These are phyloP conservation scores for Epithele typhae DNA, from an alignment of 768 basidiomycete species.

Conservation along the genomic window DNA sequence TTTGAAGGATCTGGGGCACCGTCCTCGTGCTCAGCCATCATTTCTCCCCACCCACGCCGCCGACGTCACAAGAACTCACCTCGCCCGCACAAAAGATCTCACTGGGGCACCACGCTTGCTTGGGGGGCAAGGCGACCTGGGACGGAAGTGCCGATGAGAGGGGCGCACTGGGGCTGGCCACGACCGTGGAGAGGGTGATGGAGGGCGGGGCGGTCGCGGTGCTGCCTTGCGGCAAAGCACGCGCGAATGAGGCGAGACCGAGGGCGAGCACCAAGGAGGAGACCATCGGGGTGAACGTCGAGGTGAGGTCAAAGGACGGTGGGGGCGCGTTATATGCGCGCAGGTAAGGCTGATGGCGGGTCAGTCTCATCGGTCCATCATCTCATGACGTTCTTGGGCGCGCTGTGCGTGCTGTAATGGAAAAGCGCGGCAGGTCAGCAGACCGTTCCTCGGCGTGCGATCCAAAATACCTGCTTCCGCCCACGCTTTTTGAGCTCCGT, in stretches of 20 bases:
- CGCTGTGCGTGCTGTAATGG: background rate
- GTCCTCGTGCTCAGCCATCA: background rate
- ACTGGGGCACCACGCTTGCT: slow-evolving; percentile 72
- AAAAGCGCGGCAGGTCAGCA: slow-evolving; percentile 4
- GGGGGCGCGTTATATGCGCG: slow-evolving; percentile 6
- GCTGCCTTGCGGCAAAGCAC: slow-evolving; percentile 12
- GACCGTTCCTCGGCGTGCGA: no score
- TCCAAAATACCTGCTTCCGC: no score
- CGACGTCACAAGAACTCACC: slow-evolving; percentile 38
- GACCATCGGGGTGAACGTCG: background rate
- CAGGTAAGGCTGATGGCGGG: slow-evolving; percentile 1
- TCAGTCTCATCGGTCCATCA: slow-evolving; percentile 5
- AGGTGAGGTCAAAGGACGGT: slow-evolving; percentile 5
- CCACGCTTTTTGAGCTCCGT: no score
- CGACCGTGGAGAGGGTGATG: slow-evolving; percentile 52
- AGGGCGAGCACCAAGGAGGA: slow-evolving; percentile 1
- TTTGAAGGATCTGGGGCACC: slow-evolving; percentile 67
- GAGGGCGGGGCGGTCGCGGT: slow-evolving; percentile 23
- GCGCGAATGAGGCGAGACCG: slow-evolving; percentile 4
- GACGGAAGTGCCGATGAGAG: slow-evolving; percentile 54
- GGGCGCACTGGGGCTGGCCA: slow-evolving; percentile 59
- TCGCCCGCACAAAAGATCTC: slow-evolving; percentile 79
- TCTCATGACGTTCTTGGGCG: slow-evolving; percentile 8
- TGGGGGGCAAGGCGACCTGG: slow-evolving; percentile 59
- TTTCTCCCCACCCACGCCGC: background rate